A percentile compares a stretch with the other conserved stretches of the same genome.
Conservation (phyloP, 2,329 filamentous ascomycete species). For the Eutypella sp. region DNA sequence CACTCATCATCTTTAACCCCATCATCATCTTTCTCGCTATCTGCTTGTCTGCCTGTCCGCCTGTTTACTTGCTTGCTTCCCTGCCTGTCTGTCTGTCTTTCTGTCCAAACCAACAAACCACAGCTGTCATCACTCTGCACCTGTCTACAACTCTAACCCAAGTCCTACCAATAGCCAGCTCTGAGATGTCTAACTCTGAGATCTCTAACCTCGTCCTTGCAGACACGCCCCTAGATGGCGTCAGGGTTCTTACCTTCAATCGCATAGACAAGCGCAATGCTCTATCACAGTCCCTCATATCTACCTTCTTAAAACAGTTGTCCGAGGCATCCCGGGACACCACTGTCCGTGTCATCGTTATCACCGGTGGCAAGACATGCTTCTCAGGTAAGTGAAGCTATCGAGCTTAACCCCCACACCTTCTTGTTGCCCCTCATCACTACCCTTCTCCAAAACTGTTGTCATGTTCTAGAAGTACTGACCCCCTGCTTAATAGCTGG, state of each 20-base stretch:
- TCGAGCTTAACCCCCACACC: too few relatives aligned
- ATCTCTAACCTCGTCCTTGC: not conserved
- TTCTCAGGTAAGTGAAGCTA: not conserved
- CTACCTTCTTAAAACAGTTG: not conserved
- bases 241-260: slow-evolving; percentile 4
- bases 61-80: not conserved
- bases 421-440: too few relatives aligned
- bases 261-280: not conserved
- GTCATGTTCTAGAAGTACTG: slow-evolving; percentile 15
- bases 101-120: too few relatives aligned
- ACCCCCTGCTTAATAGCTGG: slow-evolving; percentile 20
- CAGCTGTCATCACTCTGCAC: too few relatives aligned
- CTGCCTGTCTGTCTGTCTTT: not conserved
- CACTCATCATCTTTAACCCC: too few relatives aligned
- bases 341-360: not conserved
- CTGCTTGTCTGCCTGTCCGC: too few relatives aligned
- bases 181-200: not conserved
- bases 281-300: not conserved
- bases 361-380: not conserved
- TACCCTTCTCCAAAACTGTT: too few relatives aligned
- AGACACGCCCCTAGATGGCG: slow-evolving; percentile 1
- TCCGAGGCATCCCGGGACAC: not conserved
- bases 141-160: too few relatives aligned
- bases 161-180: too few relatives aligned
- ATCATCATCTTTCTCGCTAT: not conserved